Evolutionary conservation across 225 moss, liverwort and hornwort genomes (phyloP).

Genomic region (Marchantia paleacea): DNA sequence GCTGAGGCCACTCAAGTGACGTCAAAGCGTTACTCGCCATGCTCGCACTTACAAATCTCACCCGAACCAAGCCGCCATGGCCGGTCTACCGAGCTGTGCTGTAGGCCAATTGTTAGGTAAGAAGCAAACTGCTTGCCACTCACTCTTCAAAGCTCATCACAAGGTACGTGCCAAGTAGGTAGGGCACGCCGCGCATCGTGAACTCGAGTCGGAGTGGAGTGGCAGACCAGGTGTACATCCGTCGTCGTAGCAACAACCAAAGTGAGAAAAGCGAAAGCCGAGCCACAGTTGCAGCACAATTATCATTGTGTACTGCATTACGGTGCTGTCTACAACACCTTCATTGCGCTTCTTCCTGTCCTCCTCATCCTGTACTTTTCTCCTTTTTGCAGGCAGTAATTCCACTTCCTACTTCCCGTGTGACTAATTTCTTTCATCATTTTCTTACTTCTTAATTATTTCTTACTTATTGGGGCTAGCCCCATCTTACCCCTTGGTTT

Average conservation of each 20-base stretch:
- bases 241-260: background rate
- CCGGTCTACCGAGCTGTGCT: constrained; percentile 1
- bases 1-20: background rate
- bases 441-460: background rate
- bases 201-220: background rate
- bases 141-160: background rate
- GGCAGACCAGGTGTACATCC: background rate
- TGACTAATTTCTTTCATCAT: background rate
- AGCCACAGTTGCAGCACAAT: background rate
- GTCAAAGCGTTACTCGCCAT: background rate
- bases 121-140: background rate
- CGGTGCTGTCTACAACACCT: background rate
- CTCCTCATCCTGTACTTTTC: background rate
- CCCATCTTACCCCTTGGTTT: no score
- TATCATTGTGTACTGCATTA: background rate
- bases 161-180: constrained; percentile 5
- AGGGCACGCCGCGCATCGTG: constrained; percentile 7
- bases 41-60: background rate
- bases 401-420: background rate
- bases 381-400: background rate
- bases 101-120: constrained; percentile 6
- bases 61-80: background rate
- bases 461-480: background rate
- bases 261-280: background rate
- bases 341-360: background rate